Evolutionary conservation across 2,329 filamentous ascomycete genomes (phyloP).

Genomic region (Lachnellula arida): DNA sequence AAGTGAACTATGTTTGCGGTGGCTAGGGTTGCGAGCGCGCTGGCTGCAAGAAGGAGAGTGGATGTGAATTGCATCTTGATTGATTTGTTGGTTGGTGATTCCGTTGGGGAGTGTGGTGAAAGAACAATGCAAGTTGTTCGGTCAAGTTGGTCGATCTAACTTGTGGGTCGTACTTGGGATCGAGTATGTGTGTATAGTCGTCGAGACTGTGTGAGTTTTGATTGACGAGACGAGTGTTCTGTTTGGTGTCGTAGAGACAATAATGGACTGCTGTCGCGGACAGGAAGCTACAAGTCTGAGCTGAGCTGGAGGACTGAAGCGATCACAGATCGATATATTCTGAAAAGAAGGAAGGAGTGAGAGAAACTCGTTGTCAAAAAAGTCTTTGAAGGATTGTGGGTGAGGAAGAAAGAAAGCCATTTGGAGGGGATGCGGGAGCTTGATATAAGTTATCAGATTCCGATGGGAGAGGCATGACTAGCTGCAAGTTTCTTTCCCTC

Average conservation of each 20-base stretch:
- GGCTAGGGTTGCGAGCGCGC: slow-evolving; percentile 40
- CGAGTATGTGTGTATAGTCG: slow-evolving; percentile 17
- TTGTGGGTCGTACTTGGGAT: slow-evolving; percentile 7
- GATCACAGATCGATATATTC: slow-evolving; percentile 25
- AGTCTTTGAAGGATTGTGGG: slow-evolving; percentile 16
- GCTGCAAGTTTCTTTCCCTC: neutral
- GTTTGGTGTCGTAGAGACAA: slow-evolving; percentile 20
- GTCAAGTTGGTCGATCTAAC: slow-evolving; percentile 9
- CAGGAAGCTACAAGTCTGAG: slow-evolving; percentile 17
- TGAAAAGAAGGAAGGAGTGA: slow-evolving; percentile 19
- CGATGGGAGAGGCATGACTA: neutral
- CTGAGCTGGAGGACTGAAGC: slow-evolving; percentile 18
- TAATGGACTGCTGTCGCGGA: slow-evolving; percentile 11
- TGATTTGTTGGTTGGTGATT: slow-evolving; percentile 5
- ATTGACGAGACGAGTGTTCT: slow-evolving; percentile 4
- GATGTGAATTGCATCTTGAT: slow-evolving; percentile 50
- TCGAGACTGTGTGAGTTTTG: slow-evolving; percentile 10
- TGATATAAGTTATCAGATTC: slow-evolving; percentile 3
- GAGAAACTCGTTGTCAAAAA: slow-evolving; percentile 14
- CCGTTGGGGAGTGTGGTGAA: slow-evolving; percentile 22
- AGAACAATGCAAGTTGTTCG: slow-evolving; percentile 22
- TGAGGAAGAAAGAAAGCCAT: slow-evolving; percentile 1
- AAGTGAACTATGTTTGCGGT: slow-evolving; percentile 52
- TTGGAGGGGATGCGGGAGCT: neutral
- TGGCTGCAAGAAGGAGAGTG: slow-evolving; percentile 36